Percentiles rank a stretch among this genome's conserved stretches.
These are phyloP conservation scores for Trichaptum fuscoviolaceum DNA, from an alignment of 768 basidiomycete species.

Conservation along the genomic window DNA sequence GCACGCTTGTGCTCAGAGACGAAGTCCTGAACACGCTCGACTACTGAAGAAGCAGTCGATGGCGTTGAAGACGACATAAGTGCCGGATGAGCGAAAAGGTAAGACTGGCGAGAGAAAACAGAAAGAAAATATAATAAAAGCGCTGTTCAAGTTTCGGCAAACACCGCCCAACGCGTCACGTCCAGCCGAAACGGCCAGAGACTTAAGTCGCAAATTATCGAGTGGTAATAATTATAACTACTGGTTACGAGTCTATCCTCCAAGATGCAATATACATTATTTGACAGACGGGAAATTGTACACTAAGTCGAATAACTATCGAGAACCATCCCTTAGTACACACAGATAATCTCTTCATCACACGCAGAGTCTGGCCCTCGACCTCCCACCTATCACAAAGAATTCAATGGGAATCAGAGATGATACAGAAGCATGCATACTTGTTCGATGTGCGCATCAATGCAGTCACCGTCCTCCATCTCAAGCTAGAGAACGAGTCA, in stretches of 20 bases:
- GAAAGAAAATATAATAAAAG: neutral
- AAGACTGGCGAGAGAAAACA: neutral
- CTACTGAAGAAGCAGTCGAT: conserved; percentile 20
- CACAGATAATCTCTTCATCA: too few species aligned
- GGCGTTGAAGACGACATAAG: neutral
- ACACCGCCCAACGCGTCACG: neutral
- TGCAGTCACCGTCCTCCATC: conserved; percentile 60
- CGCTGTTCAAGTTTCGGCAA: neutral
- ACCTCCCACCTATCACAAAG: neutral
- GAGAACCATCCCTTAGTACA: too few species aligned
- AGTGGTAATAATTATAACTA: too few species aligned
- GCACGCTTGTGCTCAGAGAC: conserved; percentile 75
- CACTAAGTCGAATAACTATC: too few species aligned
- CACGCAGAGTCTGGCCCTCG: neutral
- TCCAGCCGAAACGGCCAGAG: neutral
- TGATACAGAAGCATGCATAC: conserved; percentile 25
- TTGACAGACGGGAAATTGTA: too few species aligned
- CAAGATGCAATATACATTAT: too few species aligned
- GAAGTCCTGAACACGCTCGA: conserved; percentile 64
- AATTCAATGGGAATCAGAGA: neutral
- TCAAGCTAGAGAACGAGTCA: conserved; percentile 31
- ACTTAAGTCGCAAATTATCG: too few species aligned
- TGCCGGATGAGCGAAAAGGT: neutral
- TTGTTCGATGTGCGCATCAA: conserved; percentile 57
- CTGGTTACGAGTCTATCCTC: too few species aligned